Evolutionary conservation across 2,329 filamentous ascomycete species (phyloP), one percentile per base, ranked within the genome.

Genomic region (Fusarium sp.): DNA sequence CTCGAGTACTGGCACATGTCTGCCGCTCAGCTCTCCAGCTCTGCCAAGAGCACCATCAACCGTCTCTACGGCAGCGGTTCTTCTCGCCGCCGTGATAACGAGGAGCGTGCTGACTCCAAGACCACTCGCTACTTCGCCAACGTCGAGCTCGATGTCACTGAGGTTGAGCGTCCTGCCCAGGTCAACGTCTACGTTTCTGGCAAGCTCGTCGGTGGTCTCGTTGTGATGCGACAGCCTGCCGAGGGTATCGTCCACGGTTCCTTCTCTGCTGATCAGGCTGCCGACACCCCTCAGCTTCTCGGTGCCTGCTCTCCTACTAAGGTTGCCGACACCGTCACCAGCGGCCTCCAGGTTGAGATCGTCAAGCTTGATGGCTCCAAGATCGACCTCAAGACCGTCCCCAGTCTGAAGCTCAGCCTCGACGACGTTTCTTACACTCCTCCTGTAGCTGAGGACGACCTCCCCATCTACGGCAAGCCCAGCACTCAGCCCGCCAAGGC

Each of bases 281-380:
- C 94, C 77, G 89, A 91, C 73, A 70, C 83, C 13, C 67, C 67
- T 32, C 4, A 89, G 88, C 1, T 89, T 89, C 33, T 72, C 73
- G 43, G 63, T n/a, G 39, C 57, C 37, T 62, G 55, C 24, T 55
- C 62, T 40, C 61, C 66, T 3, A 65, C 74, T 20, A 68, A 73
- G 41, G 66, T 74, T 40, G 68, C 77, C 14, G 59, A 70, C 28
- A 62, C 62, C 8, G 70, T 79, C 54, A 60, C 71, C 28, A 59
- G 56, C n/a, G 68, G 72, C 6, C 60, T 81, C 10, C 65, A 76
- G 48, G 70, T 80, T 19, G 71, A 77, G 53, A 77, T 82, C 44
- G 59, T 71, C 51, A 78, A 78, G 79, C 61, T 69, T 11, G 73
- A 82, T 20, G 80, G 78, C 62, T 75, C 83, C 50, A 71, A 76